These are phyloP conservation scores for Trichoderma endophyticum DNA, from an alignment of 2,329 filamentous ascomycete species.

Conservation along the genomic window DNA sequence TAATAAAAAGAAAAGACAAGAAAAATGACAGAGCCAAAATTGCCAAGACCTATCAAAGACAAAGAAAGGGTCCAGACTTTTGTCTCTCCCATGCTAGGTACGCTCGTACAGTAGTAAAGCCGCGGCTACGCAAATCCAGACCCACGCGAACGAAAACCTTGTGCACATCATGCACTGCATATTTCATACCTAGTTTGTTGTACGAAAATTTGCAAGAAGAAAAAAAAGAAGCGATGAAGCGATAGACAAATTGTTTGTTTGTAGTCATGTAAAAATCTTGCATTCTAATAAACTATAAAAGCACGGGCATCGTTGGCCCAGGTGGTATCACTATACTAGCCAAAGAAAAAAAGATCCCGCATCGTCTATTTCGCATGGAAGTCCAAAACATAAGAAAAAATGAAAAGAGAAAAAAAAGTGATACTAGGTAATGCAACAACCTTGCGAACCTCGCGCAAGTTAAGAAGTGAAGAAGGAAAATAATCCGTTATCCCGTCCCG, in stretches of 20 bases:
- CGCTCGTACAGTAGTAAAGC: background rate
- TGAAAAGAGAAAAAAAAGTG: slow-evolving; percentile 17
- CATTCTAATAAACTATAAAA: slow-evolving; percentile 11
- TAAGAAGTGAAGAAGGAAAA: background rate
- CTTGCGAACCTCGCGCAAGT: slow-evolving; percentile 12
- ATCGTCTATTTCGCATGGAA: slow-evolving; percentile 5
- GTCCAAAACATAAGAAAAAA: slow-evolving; percentile 9
- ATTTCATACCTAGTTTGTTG: background rate
- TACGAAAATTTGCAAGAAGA: too few relatives aligned
- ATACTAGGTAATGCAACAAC: slow-evolving; percentile 16
- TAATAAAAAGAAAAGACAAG: background rate
- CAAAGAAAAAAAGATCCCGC: slow-evolving; percentile 1
- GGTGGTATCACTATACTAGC: slow-evolving; percentile 18
- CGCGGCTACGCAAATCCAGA: background rate
- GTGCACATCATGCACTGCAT: background rate
- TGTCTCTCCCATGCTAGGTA: background rate
- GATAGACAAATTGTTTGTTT: background rate
- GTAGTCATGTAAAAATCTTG: background rate
- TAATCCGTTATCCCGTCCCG: background rate
- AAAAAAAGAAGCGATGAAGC: background rate
- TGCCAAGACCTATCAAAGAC: background rate
- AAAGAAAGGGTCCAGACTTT: background rate
- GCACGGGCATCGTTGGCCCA: slow-evolving; percentile 1
- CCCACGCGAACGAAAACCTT: background rate
- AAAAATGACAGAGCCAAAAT: background rate